Evolutionary conservation across 306 rosid species (phyloP).

Genomic region (Pyrus betulifolia): DNA sequence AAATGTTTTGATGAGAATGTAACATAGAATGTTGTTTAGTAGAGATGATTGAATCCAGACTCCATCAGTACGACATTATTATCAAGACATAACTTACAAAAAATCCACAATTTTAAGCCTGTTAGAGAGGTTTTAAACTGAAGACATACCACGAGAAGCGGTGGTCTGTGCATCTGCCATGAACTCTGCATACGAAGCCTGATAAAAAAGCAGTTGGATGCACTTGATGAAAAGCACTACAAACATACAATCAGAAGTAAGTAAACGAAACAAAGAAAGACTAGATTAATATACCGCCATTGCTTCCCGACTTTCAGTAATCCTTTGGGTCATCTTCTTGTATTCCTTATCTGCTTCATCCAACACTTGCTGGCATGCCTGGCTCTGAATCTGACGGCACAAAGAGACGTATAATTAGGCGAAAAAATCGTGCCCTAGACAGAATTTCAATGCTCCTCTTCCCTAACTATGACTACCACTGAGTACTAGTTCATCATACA

Average conservation of each 20-base stretch:
- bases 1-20: background rate
- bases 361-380: constrained; percentile 59
- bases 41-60: background rate
- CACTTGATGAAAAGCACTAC: constrained; percentile 1
- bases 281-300: constrained; percentile 46
- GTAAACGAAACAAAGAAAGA: background rate
- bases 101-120: background rate
- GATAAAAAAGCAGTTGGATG: constrained; percentile 14
- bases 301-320: constrained; percentile 58
- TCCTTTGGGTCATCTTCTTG: constrained; percentile 56
- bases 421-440: background rate
- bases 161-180: constrained; percentile 63
- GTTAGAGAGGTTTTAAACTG: background rate
- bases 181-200: constrained; percentile 77
- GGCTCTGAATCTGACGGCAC: constrained; percentile 57
- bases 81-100: background rate
- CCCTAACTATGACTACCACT: background rate
- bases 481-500: background rate
- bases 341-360: constrained; percentile 72
- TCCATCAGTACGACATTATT: background rate
- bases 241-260: background rate
- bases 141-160: constrained; percentile 59
- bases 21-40: background rate
- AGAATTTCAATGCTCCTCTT: background rate
- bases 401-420: background rate